Percentiles rank a stretch among this genome's conserved stretches.
Conservation (phyloP, 805 yeast species). For the Cyberlindnera euphorbiiphila region DNA sequence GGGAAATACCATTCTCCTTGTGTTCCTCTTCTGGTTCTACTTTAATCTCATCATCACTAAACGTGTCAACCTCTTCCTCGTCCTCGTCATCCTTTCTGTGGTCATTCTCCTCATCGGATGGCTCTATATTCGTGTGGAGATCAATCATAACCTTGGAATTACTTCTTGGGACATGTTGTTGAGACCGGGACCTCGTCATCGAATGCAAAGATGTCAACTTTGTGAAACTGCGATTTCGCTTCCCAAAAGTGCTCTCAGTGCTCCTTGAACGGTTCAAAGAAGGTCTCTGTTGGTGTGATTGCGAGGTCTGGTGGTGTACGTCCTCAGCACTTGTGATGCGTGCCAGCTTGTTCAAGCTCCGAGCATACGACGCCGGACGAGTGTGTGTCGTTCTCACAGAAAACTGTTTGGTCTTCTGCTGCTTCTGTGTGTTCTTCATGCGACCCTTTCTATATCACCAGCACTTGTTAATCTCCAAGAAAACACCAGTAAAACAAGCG, state of each 20-base stretch:
- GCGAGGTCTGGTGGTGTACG: conserved; percentile 4
- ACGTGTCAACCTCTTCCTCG: conserved; percentile 27
- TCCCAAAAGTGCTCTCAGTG: conserved; percentile 19
- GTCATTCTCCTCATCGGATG: conserved; percentile 12
- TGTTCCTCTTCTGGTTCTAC: conserved; percentile 6
- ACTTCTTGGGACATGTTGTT: conserved; percentile 16
- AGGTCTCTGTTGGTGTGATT: conserved; percentile 17
- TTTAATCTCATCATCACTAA: conserved; percentile 21
- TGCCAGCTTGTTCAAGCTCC: conserved; percentile 24
- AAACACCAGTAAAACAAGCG: too few species aligned
- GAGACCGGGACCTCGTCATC: conserved; percentile 22
- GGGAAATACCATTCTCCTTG: background rate
- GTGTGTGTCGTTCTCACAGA: conserved; percentile 21
- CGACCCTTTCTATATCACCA: background rate
- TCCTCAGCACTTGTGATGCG: conserved; percentile 24
- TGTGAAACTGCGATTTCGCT: conserved; percentile 22
- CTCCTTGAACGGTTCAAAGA: conserved; percentile 24
- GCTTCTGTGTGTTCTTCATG: conserved; percentile 8
- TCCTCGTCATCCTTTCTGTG: conserved; percentile 16
- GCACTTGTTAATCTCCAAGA: too few species aligned
- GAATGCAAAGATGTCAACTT: conserved; percentile 23
- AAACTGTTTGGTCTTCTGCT: conserved; percentile 23
- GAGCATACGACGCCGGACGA: conserved; percentile 26
- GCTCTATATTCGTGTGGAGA: conserved; percentile 14
- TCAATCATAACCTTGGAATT: conserved; percentile 19